A percentile compares a stretch with the other conserved stretches of the same genome.
phyloP scores from a whole-genome alignment of 2,329 filamentous ascomycete genomes.

The Alternaria atra region DNA sequence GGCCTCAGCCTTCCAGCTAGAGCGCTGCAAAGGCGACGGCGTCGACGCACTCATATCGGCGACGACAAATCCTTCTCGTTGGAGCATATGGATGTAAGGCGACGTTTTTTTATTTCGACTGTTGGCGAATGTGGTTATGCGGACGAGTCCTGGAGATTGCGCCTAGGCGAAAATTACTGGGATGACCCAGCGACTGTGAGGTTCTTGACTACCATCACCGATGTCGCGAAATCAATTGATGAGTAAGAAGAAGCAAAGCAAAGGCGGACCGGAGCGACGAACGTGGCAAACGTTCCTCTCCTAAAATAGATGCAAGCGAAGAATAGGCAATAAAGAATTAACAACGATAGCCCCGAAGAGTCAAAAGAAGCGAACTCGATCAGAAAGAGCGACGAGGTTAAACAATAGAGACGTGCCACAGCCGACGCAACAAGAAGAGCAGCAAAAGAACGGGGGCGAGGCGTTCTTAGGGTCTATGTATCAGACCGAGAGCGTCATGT shows the following conservation, averaged over 20 bases:
- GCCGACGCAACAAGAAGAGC: conserved; percentile 6
- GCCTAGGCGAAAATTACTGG: conserved; percentile 35
- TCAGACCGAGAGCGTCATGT: conserved; percentile 14
- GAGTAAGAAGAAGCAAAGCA: conserved; percentile 5
- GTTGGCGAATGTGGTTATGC: conserved; percentile 28
- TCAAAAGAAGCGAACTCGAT: conserved; percentile 21
- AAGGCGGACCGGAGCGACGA: conserved; percentile 2
- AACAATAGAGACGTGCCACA: conserved; percentile 31
- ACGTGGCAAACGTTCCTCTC: conserved; percentile 3
- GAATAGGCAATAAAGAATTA: conserved; percentile 14
- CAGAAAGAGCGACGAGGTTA: conserved; percentile 37
- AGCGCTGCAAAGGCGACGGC: conserved; percentile 37
- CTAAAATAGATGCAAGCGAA: conserved; percentile 8
- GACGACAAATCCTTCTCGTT: conserved; percentile 41
- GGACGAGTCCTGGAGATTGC: conserved; percentile 29
- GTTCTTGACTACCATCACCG: conserved; percentile 29
- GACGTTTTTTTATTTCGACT: conserved; percentile 18
- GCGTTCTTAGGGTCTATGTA: conserved; percentile 18
- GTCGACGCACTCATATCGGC: conserved; percentile 43
- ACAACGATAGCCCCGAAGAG: conserved; percentile 19
- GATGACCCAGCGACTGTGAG: conserved; percentile 27
- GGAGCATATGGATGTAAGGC: conserved; percentile 42
- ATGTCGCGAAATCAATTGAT: conserved; percentile 10
- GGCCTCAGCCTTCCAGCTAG: conserved; percentile 52
- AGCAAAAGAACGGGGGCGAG: conserved; percentile 8